Evolutionary conservation across 2,329 filamentous ascomycete genomes (phyloP).

Genomic region (Stachybotrys chlorohalonatus): DNA sequence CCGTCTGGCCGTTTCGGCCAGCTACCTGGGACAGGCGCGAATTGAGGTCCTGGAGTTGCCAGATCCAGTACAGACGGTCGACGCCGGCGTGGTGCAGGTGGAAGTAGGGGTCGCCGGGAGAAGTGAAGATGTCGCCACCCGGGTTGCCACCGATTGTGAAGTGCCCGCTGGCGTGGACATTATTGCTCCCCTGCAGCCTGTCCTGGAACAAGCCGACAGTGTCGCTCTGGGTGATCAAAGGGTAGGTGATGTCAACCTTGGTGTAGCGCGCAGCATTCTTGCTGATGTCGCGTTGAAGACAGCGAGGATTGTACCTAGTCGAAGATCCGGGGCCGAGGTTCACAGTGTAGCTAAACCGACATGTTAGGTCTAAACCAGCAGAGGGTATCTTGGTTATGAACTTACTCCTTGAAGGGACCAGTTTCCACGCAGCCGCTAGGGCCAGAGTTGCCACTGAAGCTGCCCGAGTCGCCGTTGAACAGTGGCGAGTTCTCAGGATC

Average conservation of each 20-base stretch:
- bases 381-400: background rate
- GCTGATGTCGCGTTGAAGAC: background rate
- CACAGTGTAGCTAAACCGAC: background rate
- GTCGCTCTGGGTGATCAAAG: constrained; percentile 1
- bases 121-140: constrained; percentile 16
- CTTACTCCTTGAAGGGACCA: constrained; percentile 1
- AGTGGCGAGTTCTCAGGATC: background rate
- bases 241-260: constrained; percentile 1
- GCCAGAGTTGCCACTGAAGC: background rate
- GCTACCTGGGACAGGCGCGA: constrained; percentile 2
- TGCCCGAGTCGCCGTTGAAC: background rate
- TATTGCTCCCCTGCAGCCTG: constrained; percentile 21
- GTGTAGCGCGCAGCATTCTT: background rate
- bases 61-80: constrained; percentile 14
- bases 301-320: background rate
- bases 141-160: constrained; percentile 28
- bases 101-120: constrained; percentile 17
- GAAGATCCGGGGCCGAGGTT: background rate
- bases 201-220: constrained; percentile 8
- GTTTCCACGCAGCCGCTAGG: background rate
- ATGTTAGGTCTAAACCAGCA: background rate
- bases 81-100: constrained; percentile 15
- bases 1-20: background rate
- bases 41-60: constrained; percentile 9
- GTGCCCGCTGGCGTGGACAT: constrained; percentile 30